Percentiles rank a stretch among this genome's conserved stretches.
These are phyloP conservation scores for Suhomyces taliae DNA, from an alignment of 1,139 yeast species.

Conservation along the genomic window DNA sequence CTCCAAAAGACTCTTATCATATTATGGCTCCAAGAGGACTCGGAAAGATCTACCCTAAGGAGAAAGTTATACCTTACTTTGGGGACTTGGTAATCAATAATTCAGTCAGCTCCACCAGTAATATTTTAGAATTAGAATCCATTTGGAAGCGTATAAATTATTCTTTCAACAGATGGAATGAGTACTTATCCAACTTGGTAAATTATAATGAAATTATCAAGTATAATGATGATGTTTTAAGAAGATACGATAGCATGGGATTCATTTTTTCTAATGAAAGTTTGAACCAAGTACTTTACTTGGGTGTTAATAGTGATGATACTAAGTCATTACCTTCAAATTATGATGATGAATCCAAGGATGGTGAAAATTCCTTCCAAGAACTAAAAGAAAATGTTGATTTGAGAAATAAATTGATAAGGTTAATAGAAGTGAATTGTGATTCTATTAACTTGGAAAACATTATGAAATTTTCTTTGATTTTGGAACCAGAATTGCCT, in stretches of 20 bases:
- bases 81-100: constrained; percentile 65
- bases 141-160: constrained; percentile 69
- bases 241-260: constrained; percentile 47
- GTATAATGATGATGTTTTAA: constrained; percentile 45
- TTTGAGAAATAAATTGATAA: constrained; percentile 27
- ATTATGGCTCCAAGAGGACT: constrained; percentile 88
- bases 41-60: constrained; percentile 74
- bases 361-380: constrained; percentile 1
- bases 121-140: constrained; percentile 60
- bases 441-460: constrained; percentile 40
- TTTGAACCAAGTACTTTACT: constrained; percentile 44
- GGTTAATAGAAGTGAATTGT: constrained; percentile 41
- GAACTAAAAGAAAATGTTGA: constrained; percentile 11
- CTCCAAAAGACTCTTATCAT: constrained; percentile 54
- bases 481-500: constrained; percentile 41
- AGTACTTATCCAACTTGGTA: constrained; percentile 48
- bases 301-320: constrained; percentile 39
- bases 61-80: constrained; percentile 83
- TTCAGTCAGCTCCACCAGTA: constrained; percentile 29
- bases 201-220: constrained; percentile 41
- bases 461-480: constrained; percentile 41
- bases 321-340: constrained; percentile 23
- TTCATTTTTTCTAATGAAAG: constrained; percentile 49
- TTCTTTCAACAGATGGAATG: constrained; percentile 82
- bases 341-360: constrained; percentile 8